phyloP scores from a whole-genome alignment of 257 asterid species.

The Knoxia roxburghii region DNA sequence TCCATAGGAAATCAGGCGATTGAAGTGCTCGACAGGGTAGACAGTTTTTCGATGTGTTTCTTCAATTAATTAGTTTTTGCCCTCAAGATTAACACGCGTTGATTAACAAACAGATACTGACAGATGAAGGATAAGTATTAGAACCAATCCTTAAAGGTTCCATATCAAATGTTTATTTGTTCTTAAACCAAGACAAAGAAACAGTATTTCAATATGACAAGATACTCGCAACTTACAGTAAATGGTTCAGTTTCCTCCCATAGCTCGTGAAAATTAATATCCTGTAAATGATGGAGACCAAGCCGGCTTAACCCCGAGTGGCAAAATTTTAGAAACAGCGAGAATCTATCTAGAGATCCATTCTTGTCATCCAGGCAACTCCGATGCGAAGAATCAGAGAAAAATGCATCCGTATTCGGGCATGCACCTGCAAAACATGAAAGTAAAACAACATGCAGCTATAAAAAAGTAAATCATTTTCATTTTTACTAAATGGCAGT shows the following conservation, averaged over 20 bases:
- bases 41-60: background rate
- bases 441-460: background rate
- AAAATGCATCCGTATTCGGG: conserved; percentile 17
- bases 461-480: background rate
- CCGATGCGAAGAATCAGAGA: conserved; percentile 23
- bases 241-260: conserved; percentile 67
- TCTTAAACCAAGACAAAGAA: background rate
- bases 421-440: conserved; percentile 41
- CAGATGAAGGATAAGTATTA: background rate
- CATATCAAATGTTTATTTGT: background rate
- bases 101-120: background rate
- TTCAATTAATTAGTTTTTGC: background rate
- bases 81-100: background rate
- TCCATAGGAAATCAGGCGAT: no score
- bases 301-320: conserved; percentile 62
- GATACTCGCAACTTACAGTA: conserved; percentile 43
- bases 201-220: background rate
- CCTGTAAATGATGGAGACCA: conserved; percentile 43
- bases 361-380: conserved; percentile 19
- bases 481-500: background rate
- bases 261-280: conserved; percentile 39
- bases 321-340: conserved; percentile 58
- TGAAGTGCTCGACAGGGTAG: no score
- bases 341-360: conserved; percentile 34
- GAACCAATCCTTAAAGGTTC: background rate